A percentile compares a stretch with the other conserved stretches of the same genome.
These are phyloP conservation scores for Zea mays DNA, from an alignment of 176 grass and related monocot species.

Conservation along the genomic window DNA sequence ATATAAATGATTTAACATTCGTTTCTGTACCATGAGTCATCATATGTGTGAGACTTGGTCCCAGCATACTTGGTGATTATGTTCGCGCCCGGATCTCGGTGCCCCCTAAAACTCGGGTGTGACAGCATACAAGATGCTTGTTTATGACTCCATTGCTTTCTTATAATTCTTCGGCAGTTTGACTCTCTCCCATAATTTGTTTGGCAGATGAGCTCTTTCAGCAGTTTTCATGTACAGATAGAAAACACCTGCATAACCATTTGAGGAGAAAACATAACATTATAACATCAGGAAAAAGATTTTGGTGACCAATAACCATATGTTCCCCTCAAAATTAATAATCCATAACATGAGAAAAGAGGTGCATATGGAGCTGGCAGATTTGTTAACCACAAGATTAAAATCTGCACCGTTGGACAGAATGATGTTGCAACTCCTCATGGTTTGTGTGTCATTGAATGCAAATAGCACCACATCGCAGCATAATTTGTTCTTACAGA, in stretches of 20 bases:
- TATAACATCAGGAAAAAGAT: background rate
- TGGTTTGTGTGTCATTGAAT: conserved; percentile 3
- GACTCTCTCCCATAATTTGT: conserved; percentile 91
- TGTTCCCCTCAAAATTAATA: background rate
- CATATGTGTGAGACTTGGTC: too few relatives aligned
- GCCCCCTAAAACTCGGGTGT: too few relatives aligned
- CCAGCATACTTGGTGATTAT: too few relatives aligned
- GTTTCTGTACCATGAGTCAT: too few relatives aligned
- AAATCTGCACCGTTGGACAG: background rate
- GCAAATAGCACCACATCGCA: background rate
- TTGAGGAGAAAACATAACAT: background rate
- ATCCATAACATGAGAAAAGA: background rate
- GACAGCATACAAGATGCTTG: conserved; percentile 88
- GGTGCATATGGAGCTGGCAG: background rate
- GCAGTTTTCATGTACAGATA: conserved; percentile 99
- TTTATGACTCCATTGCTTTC: conserved; percentile 78
- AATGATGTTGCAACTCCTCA: background rate
- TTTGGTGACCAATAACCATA: background rate
- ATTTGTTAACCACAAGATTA: background rate
- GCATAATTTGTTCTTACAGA: background rate
- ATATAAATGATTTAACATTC: too few relatives aligned
- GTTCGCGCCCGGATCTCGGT: too few relatives aligned
- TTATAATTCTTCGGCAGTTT: conserved; percentile 92
- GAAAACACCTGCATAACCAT: conserved; percentile 65
- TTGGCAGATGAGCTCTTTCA: conserved; percentile 93